Evolutionary conservation across 2,329 filamentous ascomycete species (phyloP).

Genomic region (Teratosphaeria epicoccoides): DNA sequence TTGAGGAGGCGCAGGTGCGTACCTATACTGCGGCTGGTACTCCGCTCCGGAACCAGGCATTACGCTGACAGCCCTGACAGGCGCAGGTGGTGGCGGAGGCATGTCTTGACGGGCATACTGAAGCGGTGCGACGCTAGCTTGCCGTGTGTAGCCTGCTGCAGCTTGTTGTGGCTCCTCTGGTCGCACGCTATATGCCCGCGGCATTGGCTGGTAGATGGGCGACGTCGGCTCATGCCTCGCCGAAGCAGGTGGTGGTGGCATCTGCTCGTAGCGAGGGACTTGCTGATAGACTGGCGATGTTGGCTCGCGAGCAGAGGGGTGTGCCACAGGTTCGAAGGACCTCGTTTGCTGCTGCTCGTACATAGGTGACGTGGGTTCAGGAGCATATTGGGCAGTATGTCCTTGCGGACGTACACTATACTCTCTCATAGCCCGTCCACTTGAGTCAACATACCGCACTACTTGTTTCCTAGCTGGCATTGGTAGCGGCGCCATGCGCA

Average conservation of each 20-base stretch:
- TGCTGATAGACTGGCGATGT: constrained; percentile 8
- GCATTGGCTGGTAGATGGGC: constrained; percentile 11
- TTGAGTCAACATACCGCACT: constrained; percentile 20
- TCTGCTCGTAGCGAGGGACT: constrained; percentile 20
- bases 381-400: constrained; percentile 12
- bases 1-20: constrained; percentile 11
- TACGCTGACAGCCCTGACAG: constrained; percentile 30
- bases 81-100: constrained; percentile 9
- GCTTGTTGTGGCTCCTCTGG: constrained; percentile 44
- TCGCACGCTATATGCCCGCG: constrained; percentile 24
- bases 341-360: constrained; percentile 6
- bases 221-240: constrained; percentile 19
- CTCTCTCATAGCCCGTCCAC: constrained; percentile 15
- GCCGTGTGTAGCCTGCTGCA: constrained; percentile 10
- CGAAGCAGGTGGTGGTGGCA: constrained; percentile 28
- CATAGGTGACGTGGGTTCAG: constrained; percentile 13
- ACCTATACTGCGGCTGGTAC: constrained; percentile 9
- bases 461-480: constrained; percentile 12
- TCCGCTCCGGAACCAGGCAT: constrained; percentile 24
- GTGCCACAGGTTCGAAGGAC: constrained; percentile 5
- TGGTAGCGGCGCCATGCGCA: constrained; percentile 19
- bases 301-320: constrained; percentile 4
- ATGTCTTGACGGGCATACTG: constrained; percentile 23
- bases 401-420: constrained; percentile 13
- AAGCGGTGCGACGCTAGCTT: constrained; percentile 33